Conservation (phyloP, 1,284 basidiomycete species). For the Ustilago loliicola region DNA sequence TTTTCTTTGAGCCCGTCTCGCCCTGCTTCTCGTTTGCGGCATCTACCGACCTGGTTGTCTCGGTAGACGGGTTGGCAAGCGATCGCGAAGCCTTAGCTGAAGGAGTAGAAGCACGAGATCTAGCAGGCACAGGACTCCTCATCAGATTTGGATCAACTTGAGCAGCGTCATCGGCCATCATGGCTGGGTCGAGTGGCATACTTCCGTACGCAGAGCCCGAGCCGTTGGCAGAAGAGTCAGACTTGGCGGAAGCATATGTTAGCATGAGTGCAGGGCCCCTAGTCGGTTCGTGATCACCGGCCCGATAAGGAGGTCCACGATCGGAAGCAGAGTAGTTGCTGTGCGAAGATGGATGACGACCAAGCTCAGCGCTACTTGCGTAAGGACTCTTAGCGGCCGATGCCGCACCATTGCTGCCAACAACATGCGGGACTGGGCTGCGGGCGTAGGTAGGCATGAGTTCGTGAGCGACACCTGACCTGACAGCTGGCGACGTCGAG, state of each 20-base stretch:
- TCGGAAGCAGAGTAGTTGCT: constrained; percentile 15
- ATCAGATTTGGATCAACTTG: constrained; percentile 25
- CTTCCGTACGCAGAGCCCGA: constrained; percentile 6
- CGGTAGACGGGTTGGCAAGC: neutral
- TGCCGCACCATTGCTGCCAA: constrained; percentile 24
- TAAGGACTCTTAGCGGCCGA: constrained; percentile 23
- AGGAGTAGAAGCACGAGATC: neutral
- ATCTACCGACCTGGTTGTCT: neutral
- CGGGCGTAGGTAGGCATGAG: constrained; percentile 32
- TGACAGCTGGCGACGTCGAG: constrained; percentile 21
- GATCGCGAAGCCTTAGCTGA: neutral
- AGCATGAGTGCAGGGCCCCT: constrained; percentile 26
- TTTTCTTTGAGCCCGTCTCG: neutral
- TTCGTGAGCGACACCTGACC: constrained; percentile 28
- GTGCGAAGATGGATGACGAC: constrained; percentile 17
- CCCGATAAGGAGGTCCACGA: constrained; percentile 16
- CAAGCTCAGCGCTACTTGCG: constrained; percentile 13
- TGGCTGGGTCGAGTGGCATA: constrained; percentile 37
- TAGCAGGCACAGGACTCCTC: constrained; percentile 8
- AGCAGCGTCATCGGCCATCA: constrained; percentile 43
- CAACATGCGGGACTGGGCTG: constrained; percentile 1
- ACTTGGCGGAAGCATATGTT: constrained; percentile 25
- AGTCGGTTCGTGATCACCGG: constrained; percentile 1
- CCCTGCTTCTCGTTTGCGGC: neutral
- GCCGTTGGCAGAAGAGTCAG: constrained; percentile 2